These are phyloP conservation scores for Rugonectria rugulosa DNA, from an alignment of 2,329 filamentous ascomycete genomes.

Conservation along the genomic window DNA sequence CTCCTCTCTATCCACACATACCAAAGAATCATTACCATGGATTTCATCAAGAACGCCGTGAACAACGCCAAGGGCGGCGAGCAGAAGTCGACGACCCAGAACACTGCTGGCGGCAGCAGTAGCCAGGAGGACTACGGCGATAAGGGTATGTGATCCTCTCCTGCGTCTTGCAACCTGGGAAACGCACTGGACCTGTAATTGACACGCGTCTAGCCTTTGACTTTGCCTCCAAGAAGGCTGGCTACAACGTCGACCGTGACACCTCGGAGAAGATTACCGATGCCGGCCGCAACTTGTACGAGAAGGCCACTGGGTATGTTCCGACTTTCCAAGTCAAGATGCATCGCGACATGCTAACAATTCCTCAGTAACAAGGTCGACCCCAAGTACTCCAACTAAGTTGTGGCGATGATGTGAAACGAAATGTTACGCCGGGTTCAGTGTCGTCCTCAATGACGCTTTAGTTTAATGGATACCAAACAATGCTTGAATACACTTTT, in stretches of 20 bases:
- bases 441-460: conserved; percentile 10
- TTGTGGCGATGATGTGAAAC: background rate
- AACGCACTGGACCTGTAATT: background rate
- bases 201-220: conserved; percentile 38
- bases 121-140: conserved; percentile 46
- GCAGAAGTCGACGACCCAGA: conserved; percentile 27
- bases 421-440: background rate
- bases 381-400: conserved; percentile 47
- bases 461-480: conserved; percentile 5
- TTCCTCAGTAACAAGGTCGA: conserved; percentile 31
- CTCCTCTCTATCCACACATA: background rate
- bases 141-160: conserved; percentile 42
- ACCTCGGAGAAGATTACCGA: conserved; percentile 52
- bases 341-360: background rate
- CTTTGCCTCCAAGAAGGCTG: conserved; percentile 43
- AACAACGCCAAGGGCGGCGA: conserved; percentile 18
- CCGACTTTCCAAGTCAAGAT: background rate
- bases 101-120: conserved; percentile 1
- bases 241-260: conserved; percentile 43
- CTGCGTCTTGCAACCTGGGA: background rate
- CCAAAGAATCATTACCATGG: conserved; percentile 42
- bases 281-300: conserved; percentile 43
- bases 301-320: conserved; percentile 49
- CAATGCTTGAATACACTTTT: background rate
- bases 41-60: conserved; percentile 50